Base-by-base conservation (phyloP, 768 basidiomycete genomes). In the Collybiopsis confluens region DNA sequence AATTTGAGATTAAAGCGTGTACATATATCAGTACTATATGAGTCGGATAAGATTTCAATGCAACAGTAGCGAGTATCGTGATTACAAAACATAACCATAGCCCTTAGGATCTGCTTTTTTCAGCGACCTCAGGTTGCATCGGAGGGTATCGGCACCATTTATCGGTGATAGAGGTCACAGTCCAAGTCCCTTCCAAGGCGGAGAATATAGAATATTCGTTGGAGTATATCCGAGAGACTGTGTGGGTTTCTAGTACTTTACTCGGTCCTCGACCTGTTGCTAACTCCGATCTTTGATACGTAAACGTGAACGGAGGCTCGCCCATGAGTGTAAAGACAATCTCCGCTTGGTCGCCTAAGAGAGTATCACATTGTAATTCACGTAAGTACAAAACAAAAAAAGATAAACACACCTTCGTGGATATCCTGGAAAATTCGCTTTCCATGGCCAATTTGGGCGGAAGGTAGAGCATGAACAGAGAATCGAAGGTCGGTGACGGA, bases 261-360 rank as follows among this genome's bases (percentile, higher is more conserved):
- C 83, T 83, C 38, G 81, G 74, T 59, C 80, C 79, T 65, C 88
- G 89, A 70, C 79, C 83, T 3, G 73, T 67, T 46, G 75, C 78
- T 18, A 83, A 77, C 68, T 92, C 91, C 2, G 90, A 79, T 44
- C 92, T 82, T 66, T 93, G 90, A 69, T 95, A 95, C 0, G 93
- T 94, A 70, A 99, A 98, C 1, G 94, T 88, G 72, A 98, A 99
- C 0, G 97, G 97, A 16, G 97, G 88, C 65, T 91, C 88, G 42
- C 97, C 97, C 28, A 86, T 76, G 50, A 99, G 79, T 2, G 86
- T 85, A 68, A 99, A 98, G 38, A 87, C 71, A 55, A 99, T 97
- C 68, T 94, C 91, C 16, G 96, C 94, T 73, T 97, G 89, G 63
- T 93, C 91, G 52, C 91, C 90, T 91, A 58, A 11, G 37, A 54